These are phyloP conservation scores for Auricularia auricula-judae DNA, from an alignment of 768 basidiomycete genomes.

Conservation along the genomic window DNA sequence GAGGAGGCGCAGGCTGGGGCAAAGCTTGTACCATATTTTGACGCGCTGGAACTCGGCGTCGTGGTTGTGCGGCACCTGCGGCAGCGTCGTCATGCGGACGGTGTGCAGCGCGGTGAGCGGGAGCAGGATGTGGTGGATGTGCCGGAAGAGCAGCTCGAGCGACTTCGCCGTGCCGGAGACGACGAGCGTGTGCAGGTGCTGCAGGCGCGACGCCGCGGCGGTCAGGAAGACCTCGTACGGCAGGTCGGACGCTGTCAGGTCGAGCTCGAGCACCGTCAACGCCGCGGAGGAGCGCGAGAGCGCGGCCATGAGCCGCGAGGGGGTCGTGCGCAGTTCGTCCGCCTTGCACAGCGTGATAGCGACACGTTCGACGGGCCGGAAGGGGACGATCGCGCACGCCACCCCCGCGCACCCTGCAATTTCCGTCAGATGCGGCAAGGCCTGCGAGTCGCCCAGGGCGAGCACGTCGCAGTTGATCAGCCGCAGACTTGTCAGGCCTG, in stretches of 20 bases:
- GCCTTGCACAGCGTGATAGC: not conserved
- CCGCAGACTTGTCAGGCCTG: not conserved
- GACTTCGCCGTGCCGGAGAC: not conserved
- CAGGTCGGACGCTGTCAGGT: not conserved
- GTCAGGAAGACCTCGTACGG: not conserved
- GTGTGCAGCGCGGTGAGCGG: conserved; percentile 1
- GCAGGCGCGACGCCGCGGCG: not conserved
- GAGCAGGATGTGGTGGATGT: conserved; percentile 1
- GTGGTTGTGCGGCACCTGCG: conserved; percentile 1
- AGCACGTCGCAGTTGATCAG: not conserved
- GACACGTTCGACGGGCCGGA: not conserved
- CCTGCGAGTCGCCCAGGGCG: not conserved
- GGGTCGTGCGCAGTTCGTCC: not conserved
- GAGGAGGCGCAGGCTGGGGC: not conserved
- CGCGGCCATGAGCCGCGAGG: conserved; percentile 1
- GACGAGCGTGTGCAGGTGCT: not conserved
- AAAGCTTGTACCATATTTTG: conserved; percentile 2
- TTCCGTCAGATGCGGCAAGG: not conserved
- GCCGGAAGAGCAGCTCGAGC: conserved; percentile 1
- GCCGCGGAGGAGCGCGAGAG: not conserved
- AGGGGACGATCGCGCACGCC: not conserved
- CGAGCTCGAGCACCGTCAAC: not conserved
- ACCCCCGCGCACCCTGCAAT: not conserved
- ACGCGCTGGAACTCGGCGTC: not conserved
- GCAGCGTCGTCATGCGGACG: not conserved